Evolutionary conservation across 1,139 yeast species (phyloP).

Genomic region (Magnusiomyces suaveolens): DNA sequence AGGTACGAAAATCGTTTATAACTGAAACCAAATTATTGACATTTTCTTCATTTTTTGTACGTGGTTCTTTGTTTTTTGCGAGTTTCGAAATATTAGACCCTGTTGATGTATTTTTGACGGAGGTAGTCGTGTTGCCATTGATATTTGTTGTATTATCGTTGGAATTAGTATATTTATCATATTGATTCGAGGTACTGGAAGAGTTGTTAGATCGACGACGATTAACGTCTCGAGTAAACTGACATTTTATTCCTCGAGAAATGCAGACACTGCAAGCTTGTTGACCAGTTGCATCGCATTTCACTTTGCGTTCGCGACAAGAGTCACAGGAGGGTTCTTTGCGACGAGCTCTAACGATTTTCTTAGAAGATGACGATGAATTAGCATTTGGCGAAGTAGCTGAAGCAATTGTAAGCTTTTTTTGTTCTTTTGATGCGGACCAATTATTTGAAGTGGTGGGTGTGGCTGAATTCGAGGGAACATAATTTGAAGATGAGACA

Average conservation of each 20-base stretch:
- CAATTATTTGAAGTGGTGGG: neutral
- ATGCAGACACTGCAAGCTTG: conserved; percentile 28
- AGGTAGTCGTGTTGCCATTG: neutral
- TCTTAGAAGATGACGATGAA: neutral
- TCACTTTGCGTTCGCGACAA: conserved; percentile 30
- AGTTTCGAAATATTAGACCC: neutral
- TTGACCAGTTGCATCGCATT: conserved; percentile 28
- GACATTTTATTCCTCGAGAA: conserved; percentile 26
- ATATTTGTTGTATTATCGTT: neutral
- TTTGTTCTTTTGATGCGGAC: neutral
- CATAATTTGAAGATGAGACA: neutral
- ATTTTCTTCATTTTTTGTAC: neutral
- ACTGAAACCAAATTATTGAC: neutral
- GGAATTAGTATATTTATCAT: neutral
- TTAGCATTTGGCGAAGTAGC: neutral
- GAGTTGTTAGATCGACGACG: conserved; percentile 11
- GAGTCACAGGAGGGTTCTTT: conserved; percentile 31
- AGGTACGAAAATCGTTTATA: neutral
- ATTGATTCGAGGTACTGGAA: neutral
- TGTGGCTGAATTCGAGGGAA: neutral
- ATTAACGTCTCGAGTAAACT: conserved; percentile 26
- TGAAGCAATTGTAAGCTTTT: neutral
- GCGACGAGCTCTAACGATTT: conserved; percentile 25
- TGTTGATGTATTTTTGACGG: too few species aligned
- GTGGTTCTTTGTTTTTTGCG: too few species aligned